Conservation (phyloP, 2,329 filamentous ascomycete species). For the Fusarium sp. region DNA sequence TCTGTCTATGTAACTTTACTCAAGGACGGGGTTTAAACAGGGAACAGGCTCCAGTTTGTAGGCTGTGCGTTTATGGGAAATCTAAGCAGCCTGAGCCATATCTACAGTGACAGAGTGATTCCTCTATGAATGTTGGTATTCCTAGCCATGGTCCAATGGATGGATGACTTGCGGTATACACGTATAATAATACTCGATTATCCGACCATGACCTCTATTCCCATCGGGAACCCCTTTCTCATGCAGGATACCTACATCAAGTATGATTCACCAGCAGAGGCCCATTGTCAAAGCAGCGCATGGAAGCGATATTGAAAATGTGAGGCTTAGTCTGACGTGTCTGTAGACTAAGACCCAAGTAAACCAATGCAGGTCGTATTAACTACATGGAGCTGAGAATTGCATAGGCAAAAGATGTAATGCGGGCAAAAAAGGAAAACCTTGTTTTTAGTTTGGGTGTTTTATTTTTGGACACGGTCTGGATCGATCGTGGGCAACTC, state of each 20-base stretch:
- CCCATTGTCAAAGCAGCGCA: conserved; percentile 16
- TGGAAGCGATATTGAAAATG: conserved; percentile 35
- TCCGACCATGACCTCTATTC: too few species aligned
- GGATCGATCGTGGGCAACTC: conserved; percentile 29
- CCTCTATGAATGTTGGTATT: conserved; percentile 24
- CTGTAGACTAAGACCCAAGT: conserved; percentile 14
- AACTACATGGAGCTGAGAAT: conserved; percentile 9
- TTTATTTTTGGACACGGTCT: conserved; percentile 35
- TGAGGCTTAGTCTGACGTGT: conserved; percentile 39
- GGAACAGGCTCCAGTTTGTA: conserved; percentile 32
- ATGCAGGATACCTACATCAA: too few species aligned
- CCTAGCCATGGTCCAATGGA: neutral
- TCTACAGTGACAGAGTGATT: neutral
- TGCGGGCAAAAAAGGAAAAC: conserved; percentile 2
- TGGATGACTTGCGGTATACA: too few species aligned
- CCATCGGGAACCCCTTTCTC: too few species aligned
- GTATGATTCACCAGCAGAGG: too few species aligned
- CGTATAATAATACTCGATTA: too few species aligned
- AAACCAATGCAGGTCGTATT: conserved; percentile 9
- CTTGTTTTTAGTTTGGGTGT: neutral
- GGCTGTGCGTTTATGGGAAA: conserved; percentile 38
- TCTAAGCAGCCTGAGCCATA: conserved; percentile 30
- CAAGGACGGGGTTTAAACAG: conserved; percentile 14
- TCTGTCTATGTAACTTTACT: conserved; percentile 13
- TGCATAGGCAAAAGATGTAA: neutral